phyloP scores from a whole-genome alignment of 768 basidiomycete species.

The Mycena metata region DNA sequence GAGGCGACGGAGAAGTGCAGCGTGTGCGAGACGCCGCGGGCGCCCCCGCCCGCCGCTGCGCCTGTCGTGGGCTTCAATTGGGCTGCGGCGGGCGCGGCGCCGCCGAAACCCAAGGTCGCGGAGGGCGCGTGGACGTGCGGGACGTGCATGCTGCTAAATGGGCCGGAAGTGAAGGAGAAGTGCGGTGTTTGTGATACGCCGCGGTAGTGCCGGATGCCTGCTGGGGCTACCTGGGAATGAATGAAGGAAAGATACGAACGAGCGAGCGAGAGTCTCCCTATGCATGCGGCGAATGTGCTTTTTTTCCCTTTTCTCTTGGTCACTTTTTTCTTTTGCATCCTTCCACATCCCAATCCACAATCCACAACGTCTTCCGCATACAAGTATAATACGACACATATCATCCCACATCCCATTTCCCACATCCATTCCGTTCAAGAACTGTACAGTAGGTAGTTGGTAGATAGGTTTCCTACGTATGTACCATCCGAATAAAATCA shows the following conservation, averaged over 20 bases:
- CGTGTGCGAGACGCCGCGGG: constrained; percentile 30
- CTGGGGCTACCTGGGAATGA: background rate
- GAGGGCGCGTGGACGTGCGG: constrained; percentile 68
- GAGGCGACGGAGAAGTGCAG: constrained; percentile 59
- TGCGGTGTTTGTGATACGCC: constrained; percentile 63
- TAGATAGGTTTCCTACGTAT: constrained; percentile 6
- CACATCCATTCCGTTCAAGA: constrained; percentile 2
- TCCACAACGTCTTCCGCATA: background rate
- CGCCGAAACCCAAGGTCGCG: constrained; percentile 48
- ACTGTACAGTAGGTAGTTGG: constrained; percentile 18
- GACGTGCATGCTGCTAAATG: constrained; percentile 66
- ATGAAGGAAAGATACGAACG: background rate
- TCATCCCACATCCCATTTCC: background rate
- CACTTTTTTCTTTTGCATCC: background rate
- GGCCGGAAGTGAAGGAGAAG: constrained; percentile 57
- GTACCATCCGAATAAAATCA: constrained; percentile 13
- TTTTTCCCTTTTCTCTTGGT: background rate
- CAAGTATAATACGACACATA: background rate
- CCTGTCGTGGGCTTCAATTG: constrained; percentile 71
- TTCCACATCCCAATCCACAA: background rate
- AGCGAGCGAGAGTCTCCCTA: background rate
- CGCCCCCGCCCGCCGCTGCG: too few species aligned
- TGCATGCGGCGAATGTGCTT: constrained; percentile 11
- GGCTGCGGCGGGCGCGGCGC: constrained; percentile 70
- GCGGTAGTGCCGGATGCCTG: constrained; percentile 41